Base-by-base conservation (phyloP, 495 filamentous ascomycete species). In the Trichoderma reesei region DNA sequence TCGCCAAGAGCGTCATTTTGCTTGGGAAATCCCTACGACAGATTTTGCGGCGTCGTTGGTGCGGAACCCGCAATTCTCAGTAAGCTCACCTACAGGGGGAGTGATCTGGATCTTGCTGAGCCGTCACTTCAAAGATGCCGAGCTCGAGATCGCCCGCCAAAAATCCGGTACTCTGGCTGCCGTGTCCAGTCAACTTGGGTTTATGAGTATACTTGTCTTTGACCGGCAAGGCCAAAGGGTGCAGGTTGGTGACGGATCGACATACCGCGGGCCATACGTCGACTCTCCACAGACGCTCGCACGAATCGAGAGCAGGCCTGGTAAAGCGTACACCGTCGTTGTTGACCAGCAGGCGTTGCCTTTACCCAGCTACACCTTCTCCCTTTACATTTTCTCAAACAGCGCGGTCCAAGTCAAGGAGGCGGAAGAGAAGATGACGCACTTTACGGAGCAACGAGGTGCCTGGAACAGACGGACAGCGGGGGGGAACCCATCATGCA, bases 231-330 rank as follows among this genome's bases (percentile, higher is more conserved):
- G 91, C n/a, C 78, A 86, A 34, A 80, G 86, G 48, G 85, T 97
- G 1, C 86, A 88, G 39, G 74, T 92, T 13, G 84, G 80, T 62
- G 89, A 93, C 62, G 82, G 80, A 10, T 79, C 84, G 20, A 72
- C 89, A 5, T 71, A 88, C 67, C 82, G 86, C 48, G 87, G 88
- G 1, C 86, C 89, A n/a, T 96, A 88, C 67, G 92, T 98, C 41
- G 92, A 96, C 72, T 93, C 92, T 2, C 91, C 92, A 13, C 96
- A 98, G 71, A 95, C 88, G 11, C 84, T 98, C 14, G 86, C 94
- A 38, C 85, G 87, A 63, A 80, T 95, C 46, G 85, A 89, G 10
- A 80, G 90, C 65, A 73, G 82, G 33, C 70, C 84, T 20, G 70
- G 75, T 33, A 77, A 79, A 26, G 77, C 80, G 1, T 92, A 92